Evolutionary conservation across 106 monocot species (phyloP).

Genomic region (Dioscorea alata): DNA sequence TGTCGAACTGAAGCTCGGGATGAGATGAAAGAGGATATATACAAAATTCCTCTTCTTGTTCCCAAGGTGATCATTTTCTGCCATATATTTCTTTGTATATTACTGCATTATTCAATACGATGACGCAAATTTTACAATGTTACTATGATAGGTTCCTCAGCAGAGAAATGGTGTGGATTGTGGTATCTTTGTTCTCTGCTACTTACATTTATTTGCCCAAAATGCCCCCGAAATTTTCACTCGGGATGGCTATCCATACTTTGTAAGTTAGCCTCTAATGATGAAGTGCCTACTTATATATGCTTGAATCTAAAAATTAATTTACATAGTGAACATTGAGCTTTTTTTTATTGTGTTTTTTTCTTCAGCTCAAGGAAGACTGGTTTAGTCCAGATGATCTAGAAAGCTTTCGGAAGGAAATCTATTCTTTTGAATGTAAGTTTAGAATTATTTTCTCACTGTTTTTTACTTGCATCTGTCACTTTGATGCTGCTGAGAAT

Average conservation of each 20-base stretch:
- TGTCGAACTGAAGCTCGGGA: constrained; percentile 25
- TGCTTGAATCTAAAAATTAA: too few relatives aligned
- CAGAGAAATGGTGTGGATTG: constrained; percentile 66
- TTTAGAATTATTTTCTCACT: neutral
- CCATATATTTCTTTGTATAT: neutral
- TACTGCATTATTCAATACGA: too few relatives aligned
- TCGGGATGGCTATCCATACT: constrained; percentile 28
- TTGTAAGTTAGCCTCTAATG: constrained; percentile 25
- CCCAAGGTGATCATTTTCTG: constrained; percentile 38
- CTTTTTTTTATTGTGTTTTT: neutral
- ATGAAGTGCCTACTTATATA: neutral
- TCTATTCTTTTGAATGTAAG: constrained; percentile 15
- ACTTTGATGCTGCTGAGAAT: too few relatives aligned
- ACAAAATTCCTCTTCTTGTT: constrained; percentile 46
- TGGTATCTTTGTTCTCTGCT: constrained; percentile 69
- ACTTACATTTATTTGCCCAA: constrained; percentile 44
- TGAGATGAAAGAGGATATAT: constrained; percentile 25
- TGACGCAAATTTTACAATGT: neutral
- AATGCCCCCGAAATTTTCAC: constrained; percentile 35
- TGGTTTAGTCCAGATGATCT: constrained; percentile 31
- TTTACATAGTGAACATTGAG: too few relatives aligned
- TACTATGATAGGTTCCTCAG: constrained; percentile 50
- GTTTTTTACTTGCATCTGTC: too few relatives aligned
- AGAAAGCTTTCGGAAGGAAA: constrained; percentile 23
- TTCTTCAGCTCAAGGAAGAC: constrained; percentile 27